A percentile compares a stretch with the other conserved stretches of the same genome.
phyloP scores from a whole-genome alignment of 2,329 filamentous ascomycete genomes.

The Talaromyces sp. region DNA sequence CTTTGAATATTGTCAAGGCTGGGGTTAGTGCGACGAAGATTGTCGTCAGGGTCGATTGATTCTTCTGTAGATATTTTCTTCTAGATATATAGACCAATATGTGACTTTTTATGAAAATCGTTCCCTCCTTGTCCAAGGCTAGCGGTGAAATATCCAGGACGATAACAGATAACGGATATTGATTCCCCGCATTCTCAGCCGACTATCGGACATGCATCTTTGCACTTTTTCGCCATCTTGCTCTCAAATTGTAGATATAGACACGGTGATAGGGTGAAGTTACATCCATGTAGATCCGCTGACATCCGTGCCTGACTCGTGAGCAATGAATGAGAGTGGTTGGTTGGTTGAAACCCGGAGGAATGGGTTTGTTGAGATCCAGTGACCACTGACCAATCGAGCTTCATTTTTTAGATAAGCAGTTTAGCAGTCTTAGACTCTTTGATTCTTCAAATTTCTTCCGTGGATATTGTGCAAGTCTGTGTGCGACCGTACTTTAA shows the following conservation, averaged over 20 bases:
- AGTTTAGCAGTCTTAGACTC: not conserved
- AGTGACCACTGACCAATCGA: constrained; percentile 8
- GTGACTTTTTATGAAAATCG: not conserved
- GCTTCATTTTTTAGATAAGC: not conserved
- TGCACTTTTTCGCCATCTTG: not conserved
- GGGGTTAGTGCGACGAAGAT: constrained; percentile 13
- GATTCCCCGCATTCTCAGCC: constrained; percentile 8
- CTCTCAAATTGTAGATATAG: not conserved
- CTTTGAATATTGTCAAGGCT: constrained; percentile 9
- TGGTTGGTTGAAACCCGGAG: not conserved
- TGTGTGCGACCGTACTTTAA: not conserved
- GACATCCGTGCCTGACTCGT: constrained; percentile 2
- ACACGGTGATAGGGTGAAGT: not conserved
- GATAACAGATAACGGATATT: not conserved
- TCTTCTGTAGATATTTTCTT: not conserved
- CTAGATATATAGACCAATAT: not conserved
- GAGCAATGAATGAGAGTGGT: not conserved
- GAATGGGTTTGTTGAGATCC: not conserved
- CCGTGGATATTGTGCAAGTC: not conserved
- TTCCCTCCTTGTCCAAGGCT: not conserved
- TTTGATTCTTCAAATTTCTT: not conserved
- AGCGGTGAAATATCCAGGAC: not conserved
- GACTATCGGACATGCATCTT: not conserved
- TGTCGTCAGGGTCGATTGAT: constrained; percentile 8
- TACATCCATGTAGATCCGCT: constrained; percentile 2